A percentile compares a stretch with the other conserved stretches of the same genome.
Evolutionary conservation across 2,329 filamentous ascomycete species (phyloP).

Genomic region (Furcasterigmium furcatum): DNA sequence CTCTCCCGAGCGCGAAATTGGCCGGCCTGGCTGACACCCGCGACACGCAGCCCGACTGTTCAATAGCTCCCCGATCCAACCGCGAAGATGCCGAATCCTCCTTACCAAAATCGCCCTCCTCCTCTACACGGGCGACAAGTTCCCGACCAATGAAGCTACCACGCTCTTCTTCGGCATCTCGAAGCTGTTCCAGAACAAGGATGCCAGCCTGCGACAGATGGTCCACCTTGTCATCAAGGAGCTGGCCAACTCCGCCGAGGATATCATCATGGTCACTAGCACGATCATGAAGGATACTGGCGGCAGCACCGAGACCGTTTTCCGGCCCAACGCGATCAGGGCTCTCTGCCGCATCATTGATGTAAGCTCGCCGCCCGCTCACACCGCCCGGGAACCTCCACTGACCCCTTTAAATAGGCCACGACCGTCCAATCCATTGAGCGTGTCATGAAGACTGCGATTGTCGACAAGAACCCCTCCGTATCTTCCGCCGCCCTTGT

Average conservation of each 20-base stretch:
- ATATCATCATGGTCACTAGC: slow-evolving; percentile 99
- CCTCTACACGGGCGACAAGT: slow-evolving; percentile 94
- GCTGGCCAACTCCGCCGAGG: slow-evolving; percentile 89
- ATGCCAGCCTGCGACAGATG: slow-evolving; percentile 97
- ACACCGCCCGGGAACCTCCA: slow-evolving; percentile 10
- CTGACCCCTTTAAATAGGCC: slow-evolving; percentile 49
- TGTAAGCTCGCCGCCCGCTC: slow-evolving; percentile 53
- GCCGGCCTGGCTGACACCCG: slow-evolving; percentile 11
- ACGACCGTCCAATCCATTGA: slow-evolving; percentile 97
- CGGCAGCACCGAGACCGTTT: slow-evolving; percentile 89
- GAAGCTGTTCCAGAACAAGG: slow-evolving; percentile 99
- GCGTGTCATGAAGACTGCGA: slow-evolving; percentile 97
- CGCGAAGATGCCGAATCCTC: slow-evolving; percentile 94
- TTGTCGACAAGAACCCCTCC: slow-evolving; percentile 97
- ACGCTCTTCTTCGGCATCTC: slow-evolving; percentile 98
- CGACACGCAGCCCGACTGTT: slow-evolving; percentile 77
- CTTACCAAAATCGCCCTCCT: slow-evolving; percentile 96
- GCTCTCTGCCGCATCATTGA: slow-evolving; percentile 96
- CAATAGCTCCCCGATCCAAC: slow-evolving; percentile 95
- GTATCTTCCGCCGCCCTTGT: slow-evolving; percentile 95
- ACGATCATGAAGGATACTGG: slow-evolving; percentile 99
- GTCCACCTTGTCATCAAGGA: slow-evolving; percentile 98
- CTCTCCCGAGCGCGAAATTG: slow-evolving; percentile 6
- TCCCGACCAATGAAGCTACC: slow-evolving; percentile 95
- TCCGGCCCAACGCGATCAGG: slow-evolving; percentile 92